Evolutionary conservation across 2,329 filamentous ascomycete genomes (phyloP).

Genomic region (Trichophyton rubrum): DNA sequence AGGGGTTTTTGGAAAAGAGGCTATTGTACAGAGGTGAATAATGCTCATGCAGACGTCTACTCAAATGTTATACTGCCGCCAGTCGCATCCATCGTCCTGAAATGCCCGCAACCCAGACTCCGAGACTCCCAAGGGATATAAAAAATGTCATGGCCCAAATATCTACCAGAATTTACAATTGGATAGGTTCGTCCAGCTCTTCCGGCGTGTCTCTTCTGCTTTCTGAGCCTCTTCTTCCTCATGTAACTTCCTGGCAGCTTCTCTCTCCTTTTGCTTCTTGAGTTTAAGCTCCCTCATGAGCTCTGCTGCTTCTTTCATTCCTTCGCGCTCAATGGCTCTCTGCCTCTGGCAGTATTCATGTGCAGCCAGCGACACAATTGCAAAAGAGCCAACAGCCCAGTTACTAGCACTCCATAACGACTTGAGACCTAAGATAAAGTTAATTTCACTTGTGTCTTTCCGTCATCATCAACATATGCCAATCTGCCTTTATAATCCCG

Average conservation of each 20-base stretch:
- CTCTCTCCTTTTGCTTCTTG: constrained; percentile 45
- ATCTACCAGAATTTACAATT: constrained; percentile 38
- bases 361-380: constrained; percentile 53
- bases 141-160: constrained; percentile 5
- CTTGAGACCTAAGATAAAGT: constrained; percentile 30
- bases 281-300: constrained; percentile 62
- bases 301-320: constrained; percentile 77
- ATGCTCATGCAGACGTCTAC: constrained; percentile 4
- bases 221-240: constrained; percentile 24
- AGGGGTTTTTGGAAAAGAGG: not conserved
- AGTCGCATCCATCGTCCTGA: not conserved
- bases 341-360: constrained; percentile 77
- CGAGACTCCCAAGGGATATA: constrained; percentile 3
- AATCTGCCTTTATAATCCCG: not conserved
- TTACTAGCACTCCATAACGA: constrained; percentile 58
- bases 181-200: constrained; percentile 32
- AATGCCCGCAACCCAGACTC: constrained; percentile 1
- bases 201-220: constrained; percentile 30
- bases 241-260: constrained; percentile 29
- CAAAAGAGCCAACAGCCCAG: constrained; percentile 72
- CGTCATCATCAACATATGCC: no score
- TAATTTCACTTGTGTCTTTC: not conserved
- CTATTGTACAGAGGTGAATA: constrained; percentile 7
- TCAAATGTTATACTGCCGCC: not conserved
- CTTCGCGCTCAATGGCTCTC: constrained; percentile 60